phyloP scores from a whole-genome alignment of 208 protist genomes.

The Acanthamoeba royreba region DNA sequence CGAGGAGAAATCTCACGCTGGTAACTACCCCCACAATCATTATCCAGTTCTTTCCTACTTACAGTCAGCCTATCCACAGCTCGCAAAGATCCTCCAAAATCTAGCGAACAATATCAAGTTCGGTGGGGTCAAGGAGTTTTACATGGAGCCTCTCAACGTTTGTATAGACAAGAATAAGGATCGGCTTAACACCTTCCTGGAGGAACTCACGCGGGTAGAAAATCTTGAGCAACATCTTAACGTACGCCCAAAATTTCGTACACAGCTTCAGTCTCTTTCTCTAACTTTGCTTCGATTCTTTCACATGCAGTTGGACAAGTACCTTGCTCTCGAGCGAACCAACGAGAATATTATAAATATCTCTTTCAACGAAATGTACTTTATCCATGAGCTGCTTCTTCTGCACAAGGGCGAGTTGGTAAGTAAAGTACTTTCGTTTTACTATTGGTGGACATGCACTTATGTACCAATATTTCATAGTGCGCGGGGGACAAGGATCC shows the following conservation, averaged over 20 bases:
- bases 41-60: neutral
- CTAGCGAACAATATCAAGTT: constrained; percentile 70
- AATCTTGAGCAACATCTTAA: constrained; percentile 68
- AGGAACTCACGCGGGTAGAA: constrained; percentile 64
- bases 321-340: constrained; percentile 44
- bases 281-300: neutral
- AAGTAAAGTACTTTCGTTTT: neutral
- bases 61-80: neutral
- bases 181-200: constrained; percentile 63
- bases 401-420: constrained; percentile 56
- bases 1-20: constrained; percentile 68
- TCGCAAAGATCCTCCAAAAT: constrained; percentile 76
- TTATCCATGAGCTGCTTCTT: constrained; percentile 65
- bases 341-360: constrained; percentile 64
- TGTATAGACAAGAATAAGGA: constrained; percentile 59
- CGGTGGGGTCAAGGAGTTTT: constrained; percentile 71
- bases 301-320: constrained; percentile 55
- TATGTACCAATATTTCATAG: neutral
- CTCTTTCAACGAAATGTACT: constrained; percentile 79
- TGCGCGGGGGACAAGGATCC: constrained; percentile 17
- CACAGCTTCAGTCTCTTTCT: neutral
- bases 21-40: neutral
- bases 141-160: constrained; percentile 66
- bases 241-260: neutral
- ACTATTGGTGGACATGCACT: neutral